Base-by-base conservation (phyloP, 2,329 filamentous ascomycete genomes). In the Claviceps maximensis region DNA sequence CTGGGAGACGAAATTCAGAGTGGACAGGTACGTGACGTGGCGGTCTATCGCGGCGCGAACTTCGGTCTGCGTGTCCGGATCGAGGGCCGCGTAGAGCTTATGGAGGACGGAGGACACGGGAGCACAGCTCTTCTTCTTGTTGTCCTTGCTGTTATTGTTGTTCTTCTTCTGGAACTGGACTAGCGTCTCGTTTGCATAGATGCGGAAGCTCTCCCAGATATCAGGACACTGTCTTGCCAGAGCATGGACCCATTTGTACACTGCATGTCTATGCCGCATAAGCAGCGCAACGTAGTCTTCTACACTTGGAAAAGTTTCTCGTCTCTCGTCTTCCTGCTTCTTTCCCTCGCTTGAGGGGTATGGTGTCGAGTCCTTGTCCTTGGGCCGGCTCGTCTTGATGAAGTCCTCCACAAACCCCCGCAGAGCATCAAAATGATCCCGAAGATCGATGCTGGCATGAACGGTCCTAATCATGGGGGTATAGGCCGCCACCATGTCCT, bases 381-480 rank as follows among this genome's bases (percentile, higher is more conserved):
- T 72, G 62, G 74, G 69, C 57, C 74, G 75, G 60, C 72, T 74
- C 3, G 73, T 71, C 56, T 80, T 79, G 64, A 93, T 79, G 54
- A 90, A 77, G 57, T 89, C 86, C 6, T 78, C 77, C 23, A 90
- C 63, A 60, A 93, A 89, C 10, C 69, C 72, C 62, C 90, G 81
- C 1, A 79, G 71, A 38, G 87, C 81, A 40, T 76, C 75, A 7
- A 91, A 66, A 21, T 87, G 85, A 41, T 81, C 81, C 36, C 79
- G 80, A 6, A 91, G 73, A 60, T 90, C 84, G 25, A 89, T 77
- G 2, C 78, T 77, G 52, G 86, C 78, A 63, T 91, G 87, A 7
- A 90, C 72, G 3, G 75, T 71, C 23, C 86, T 76, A 53, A 93
- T 87, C 55, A 89, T 80, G 0, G 85, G 85, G 51, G 89, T 86